phyloP scores from a whole-genome alignment of 441 rosid genomes.

The Lagerstroemia fauriei region DNA sequence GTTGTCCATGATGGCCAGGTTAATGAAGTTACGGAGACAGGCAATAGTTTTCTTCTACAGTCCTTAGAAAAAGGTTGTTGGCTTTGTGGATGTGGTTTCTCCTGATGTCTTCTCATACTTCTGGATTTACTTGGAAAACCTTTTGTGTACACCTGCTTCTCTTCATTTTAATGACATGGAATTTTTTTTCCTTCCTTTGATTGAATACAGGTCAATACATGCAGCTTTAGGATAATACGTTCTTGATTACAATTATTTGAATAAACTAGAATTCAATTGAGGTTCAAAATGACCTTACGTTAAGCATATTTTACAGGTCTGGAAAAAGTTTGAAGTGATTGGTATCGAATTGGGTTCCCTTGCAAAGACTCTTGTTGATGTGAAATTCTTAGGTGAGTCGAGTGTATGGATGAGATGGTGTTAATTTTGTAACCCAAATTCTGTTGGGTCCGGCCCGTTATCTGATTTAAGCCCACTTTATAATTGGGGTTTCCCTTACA shows the following conservation, averaged over 20 bases:
- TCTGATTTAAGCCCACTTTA: no score
- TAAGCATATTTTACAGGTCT: conserved; percentile 51
- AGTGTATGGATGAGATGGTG: no score
- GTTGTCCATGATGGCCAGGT: not conserved
- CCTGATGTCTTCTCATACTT: not conserved
- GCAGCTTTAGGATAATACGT: not conserved
- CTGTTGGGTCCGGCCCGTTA: no score
- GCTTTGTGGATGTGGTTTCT: not conserved
- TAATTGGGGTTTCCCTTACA: no score
- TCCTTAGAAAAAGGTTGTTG: not conserved
- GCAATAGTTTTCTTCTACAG: not conserved
- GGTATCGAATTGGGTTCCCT: conserved; percentile 71
- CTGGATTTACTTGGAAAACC: not conserved
- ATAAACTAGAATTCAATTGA: not conserved
- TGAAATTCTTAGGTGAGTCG: no score
- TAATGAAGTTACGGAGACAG: not conserved
- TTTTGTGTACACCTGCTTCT: not conserved
- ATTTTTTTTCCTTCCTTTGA: not conserved
- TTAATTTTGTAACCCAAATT: no score
- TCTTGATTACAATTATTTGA: no score
- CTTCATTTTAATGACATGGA: not conserved
- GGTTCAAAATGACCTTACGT: conserved; percentile 12
- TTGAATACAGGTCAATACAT: not conserved
- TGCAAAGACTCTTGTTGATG: conserved; percentile 64
- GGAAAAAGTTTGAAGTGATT: conserved; percentile 63